Evolutionary conservation across 306 rosid genomes (phyloP).

Genomic region (Lagenaria siceraria): DNA sequence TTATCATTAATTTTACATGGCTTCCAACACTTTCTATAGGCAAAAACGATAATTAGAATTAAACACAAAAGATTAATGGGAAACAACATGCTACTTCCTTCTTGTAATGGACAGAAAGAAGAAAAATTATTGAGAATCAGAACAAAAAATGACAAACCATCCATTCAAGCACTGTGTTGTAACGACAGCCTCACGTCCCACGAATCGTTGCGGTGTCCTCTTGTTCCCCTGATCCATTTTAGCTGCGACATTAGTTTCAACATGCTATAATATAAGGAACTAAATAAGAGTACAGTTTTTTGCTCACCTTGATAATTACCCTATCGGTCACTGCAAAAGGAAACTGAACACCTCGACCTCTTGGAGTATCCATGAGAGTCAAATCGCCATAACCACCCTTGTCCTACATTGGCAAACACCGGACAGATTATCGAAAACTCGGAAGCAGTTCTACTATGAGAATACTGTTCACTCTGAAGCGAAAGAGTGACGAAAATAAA

Average conservation of each 20-base stretch:
- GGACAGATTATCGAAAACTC: background rate
- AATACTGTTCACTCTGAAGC: background rate
- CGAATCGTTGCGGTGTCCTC: conserved; percentile 94
- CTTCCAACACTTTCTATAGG: background rate
- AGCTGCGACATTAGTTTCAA: conserved; percentile 11
- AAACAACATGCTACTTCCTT: background rate
- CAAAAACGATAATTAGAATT: background rate
- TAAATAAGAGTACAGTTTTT: background rate
- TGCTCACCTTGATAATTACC: conserved; percentile 79
- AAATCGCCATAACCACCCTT: conserved; percentile 69
- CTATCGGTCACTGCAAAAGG: conserved; percentile 89
- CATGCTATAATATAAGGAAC: background rate
- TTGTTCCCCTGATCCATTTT: conserved; percentile 75
- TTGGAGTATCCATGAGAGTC: conserved; percentile 41
- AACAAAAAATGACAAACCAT: conserved; percentile 47
- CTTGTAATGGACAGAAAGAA: background rate
- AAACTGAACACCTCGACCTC: conserved; percentile 92
- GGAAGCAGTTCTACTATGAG: background rate
- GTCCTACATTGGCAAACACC: conserved; percentile 37
- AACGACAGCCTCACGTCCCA: conserved; percentile 95
- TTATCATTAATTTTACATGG: background rate
- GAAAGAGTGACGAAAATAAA: background rate
- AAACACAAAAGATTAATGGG: background rate
- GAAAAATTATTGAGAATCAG: background rate
- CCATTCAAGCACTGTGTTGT: conserved; percentile 98